A percentile compares a stretch with the other conserved stretches of the same genome.
These are phyloP conservation scores for Moniliella sp. DNA, from an alignment of 1,284 basidiomycete genomes.

Conservation along the genomic window DNA sequence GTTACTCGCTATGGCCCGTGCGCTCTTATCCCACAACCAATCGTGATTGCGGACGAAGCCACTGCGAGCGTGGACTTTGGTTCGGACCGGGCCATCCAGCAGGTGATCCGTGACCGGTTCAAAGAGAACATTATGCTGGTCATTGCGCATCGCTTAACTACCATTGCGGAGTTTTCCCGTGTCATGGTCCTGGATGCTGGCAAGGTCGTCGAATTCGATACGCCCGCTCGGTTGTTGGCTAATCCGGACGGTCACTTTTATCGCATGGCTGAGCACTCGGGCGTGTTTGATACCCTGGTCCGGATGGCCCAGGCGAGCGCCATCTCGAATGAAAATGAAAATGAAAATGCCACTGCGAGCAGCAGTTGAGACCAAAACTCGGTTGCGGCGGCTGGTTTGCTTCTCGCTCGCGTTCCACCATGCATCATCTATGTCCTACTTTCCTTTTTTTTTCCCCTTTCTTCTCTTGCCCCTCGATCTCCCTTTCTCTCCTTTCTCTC, in stretches of 20 bases:
- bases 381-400: too few relatives aligned
- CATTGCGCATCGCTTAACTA: constrained; percentile 7
- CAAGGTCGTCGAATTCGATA: constrained; percentile 42
- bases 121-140: constrained; percentile 11
- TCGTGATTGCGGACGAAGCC: constrained; percentile 2
- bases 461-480: too few relatives aligned
- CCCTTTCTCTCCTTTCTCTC: too few relatives aligned
- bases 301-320: too few relatives aligned
- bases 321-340: too few relatives aligned
- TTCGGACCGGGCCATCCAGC: constrained; percentile 6
- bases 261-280: constrained; percentile 15
- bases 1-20: constrained; percentile 41
- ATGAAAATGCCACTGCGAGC: too few relatives aligned
- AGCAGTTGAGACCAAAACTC: too few relatives aligned
- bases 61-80: constrained; percentile 31
- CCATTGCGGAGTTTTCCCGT: constrained; percentile 49
- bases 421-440: too few relatives aligned
- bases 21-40: constrained; percentile 37
- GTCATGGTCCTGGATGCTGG: constrained; percentile 57
- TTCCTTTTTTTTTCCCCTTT: too few relatives aligned
- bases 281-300: too few relatives aligned
- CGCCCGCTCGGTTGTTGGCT: constrained; percentile 8
- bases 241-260: constrained; percentile 10
- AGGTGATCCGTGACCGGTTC: constrained; percentile 3
- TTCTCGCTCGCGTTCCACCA: too few relatives aligned